Evolutionary conservation across 768 basidiomycete genomes (phyloP).

Genomic region (Kwoniella newhampshirensis): DNA sequence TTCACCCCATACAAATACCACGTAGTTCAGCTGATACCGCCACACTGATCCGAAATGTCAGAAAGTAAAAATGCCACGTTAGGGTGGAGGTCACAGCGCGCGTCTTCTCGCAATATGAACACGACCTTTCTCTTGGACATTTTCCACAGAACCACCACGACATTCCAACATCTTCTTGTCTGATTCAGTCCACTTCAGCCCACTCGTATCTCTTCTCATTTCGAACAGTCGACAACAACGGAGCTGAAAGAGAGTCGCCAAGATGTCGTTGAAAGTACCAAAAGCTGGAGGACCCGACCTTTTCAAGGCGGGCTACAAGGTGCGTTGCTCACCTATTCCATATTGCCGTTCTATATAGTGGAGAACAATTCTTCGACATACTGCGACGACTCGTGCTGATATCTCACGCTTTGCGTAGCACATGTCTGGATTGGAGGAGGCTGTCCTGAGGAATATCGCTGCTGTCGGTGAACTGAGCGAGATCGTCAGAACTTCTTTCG

Average conservation of each 20-base stretch:
- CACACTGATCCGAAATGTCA: too few relatives aligned
- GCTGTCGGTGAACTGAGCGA: conserved; percentile 93
- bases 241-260: not conserved
- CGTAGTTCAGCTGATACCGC: too few relatives aligned
- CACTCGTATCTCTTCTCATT: not conserved
- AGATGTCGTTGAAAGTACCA: conserved; percentile 91
- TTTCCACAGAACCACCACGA: not conserved
- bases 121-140: conserved; percentile 11
- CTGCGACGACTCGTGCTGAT: conserved; percentile 1
- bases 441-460: conserved; percentile 92
- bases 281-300: conserved; percentile 78
- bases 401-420: conserved; percentile 56
- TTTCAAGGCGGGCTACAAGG: conserved; percentile 98
- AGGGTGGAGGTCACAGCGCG: conserved; percentile 16
- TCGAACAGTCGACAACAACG: not conserved
- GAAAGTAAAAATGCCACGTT: conserved; percentile 4
- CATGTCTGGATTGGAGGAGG: conserved; percentile 88
- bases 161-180: not conserved
- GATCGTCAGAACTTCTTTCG: conserved; percentile 93
- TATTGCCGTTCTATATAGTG: too few relatives aligned
- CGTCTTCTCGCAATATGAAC: not conserved
- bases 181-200: not conserved
- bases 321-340: conserved; percentile 46
- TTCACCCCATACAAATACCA: too few relatives aligned
- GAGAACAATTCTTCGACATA: not conserved